Evolutionary conservation across 352 stramenopile genomes (phyloP).

Genomic region (Phytophthora vignae): DNA sequence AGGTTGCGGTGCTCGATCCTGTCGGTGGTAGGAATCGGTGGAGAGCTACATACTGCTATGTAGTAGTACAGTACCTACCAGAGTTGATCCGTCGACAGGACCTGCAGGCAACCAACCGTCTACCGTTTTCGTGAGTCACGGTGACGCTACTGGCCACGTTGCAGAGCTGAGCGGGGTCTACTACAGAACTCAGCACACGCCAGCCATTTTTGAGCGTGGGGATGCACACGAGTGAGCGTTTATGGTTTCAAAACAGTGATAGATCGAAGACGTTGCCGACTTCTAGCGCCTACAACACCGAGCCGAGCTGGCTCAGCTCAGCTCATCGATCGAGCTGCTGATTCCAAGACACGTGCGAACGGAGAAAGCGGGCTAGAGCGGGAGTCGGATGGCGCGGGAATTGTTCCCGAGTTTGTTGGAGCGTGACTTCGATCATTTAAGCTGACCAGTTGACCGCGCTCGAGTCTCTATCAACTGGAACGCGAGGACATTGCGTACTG

Average conservation of each 20-base stretch:
- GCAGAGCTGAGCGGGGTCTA: background rate
- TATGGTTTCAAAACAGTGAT: background rate
- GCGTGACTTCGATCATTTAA: slow-evolving; percentile 20
- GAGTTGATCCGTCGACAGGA: background rate
- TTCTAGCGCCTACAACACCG: background rate
- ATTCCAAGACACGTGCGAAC: slow-evolving; percentile 4
- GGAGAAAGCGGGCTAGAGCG: background rate
- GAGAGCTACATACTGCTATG: background rate
- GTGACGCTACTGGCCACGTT: background rate
- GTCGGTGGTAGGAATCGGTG: background rate
- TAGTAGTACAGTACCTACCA: background rate
- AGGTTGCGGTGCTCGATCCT: slow-evolving; percentile 1
- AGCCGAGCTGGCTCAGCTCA: background rate
- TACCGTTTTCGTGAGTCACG: slow-evolving; percentile 12
- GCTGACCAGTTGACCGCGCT: background rate
- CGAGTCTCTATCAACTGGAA: background rate
- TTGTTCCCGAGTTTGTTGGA: background rate
- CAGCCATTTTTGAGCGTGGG: background rate
- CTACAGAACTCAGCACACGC: slow-evolving; percentile 9
- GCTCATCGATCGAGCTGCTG: slow-evolving; percentile 1
- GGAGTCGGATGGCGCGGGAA: background rate
- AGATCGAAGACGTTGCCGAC: background rate
- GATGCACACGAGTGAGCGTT: background rate
- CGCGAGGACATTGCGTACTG: background rate
- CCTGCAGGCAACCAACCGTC: background rate